These are phyloP conservation scores for Aspergillus sp. DNA, from an alignment of 2,329 filamentous ascomycete species.

Conservation along the genomic window DNA sequence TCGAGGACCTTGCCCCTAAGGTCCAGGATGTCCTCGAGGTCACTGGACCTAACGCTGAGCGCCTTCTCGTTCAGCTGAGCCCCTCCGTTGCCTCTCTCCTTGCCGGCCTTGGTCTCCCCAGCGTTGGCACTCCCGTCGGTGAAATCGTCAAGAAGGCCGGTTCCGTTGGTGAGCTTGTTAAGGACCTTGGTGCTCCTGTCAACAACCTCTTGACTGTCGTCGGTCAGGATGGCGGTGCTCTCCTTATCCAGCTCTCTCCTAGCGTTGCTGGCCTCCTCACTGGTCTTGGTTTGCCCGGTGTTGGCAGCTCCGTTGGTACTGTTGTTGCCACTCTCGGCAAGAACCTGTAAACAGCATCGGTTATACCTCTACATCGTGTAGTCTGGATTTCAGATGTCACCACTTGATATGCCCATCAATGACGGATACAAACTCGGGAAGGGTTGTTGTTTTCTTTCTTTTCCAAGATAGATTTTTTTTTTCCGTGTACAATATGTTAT, in stretches of 20 bases:
- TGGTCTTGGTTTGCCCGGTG: conserved; percentile 17
- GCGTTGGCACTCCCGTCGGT: conserved; percentile 20
- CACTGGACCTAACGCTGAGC: conserved; percentile 21
- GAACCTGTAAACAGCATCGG: conserved; percentile 1
- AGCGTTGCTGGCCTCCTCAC: conserved; percentile 14
- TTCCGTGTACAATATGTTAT: no score
- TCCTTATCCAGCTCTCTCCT: conserved; percentile 18
- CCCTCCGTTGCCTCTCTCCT: conserved; percentile 23
- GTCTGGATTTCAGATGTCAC: no score
- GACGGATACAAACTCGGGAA: no score
- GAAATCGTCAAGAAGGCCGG: conserved; percentile 19
- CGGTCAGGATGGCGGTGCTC: conserved; percentile 14
- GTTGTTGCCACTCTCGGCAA: conserved; percentile 16
- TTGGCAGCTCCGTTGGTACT: conserved; percentile 22
- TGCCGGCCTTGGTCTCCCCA: conserved; percentile 20
- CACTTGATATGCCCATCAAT: no score
- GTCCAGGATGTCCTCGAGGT: conserved; percentile 24
- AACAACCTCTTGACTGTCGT: conserved; percentile 16
- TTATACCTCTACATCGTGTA: no score
- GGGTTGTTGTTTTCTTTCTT: no score
- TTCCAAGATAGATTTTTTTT: no score
- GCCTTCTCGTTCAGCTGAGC: conserved; percentile 27
- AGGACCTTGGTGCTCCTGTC: conserved; percentile 12
- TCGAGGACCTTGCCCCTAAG: neutral
- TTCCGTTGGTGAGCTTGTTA: conserved; percentile 21